Conservation (phyloP, 495 filamentous ascomycete genomes). For the Neurospora sp. region DNA sequence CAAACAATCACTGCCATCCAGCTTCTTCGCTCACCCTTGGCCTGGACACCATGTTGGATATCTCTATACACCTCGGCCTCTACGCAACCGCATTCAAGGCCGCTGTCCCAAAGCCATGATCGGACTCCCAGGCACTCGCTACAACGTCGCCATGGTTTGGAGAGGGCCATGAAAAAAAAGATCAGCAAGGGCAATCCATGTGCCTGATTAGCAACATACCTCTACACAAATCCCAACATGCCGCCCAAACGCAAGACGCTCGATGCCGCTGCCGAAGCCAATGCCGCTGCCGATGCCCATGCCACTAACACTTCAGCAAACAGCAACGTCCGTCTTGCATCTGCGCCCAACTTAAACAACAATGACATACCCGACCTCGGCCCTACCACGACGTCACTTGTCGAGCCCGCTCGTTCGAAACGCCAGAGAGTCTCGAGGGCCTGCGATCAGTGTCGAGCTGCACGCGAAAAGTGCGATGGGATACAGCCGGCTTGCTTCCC, state of each 20-base stretch:
- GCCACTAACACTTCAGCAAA: not conserved
- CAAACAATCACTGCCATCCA: not conserved
- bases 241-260: constrained; percentile 14
- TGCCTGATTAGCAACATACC: not conserved
- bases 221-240: constrained; percentile 5
- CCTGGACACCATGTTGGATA: not conserved
- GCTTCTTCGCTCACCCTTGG: not conserved
- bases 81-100: not conserved
- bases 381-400: constrained; percentile 9
- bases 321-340: not conserved
- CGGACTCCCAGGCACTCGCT: not conserved
- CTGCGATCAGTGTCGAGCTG: constrained; percentile 57
- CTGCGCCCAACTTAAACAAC: constrained; percentile 4
- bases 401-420: constrained; percentile 19
- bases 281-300: not conserved
- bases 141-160: not conserved
- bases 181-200: not conserved
- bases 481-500: constrained; percentile 51
- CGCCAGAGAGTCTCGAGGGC: constrained; percentile 58
- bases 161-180: not conserved
- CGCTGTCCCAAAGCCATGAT: not conserved
- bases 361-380: constrained; percentile 10
- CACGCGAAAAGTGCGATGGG: constrained; percentile 60
- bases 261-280: constrained; percentile 4
- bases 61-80: not conserved